Evolutionary conservation across 495 filamentous ascomycete genomes (phyloP).

Genomic region (Corynascus novoguineensis): DNA sequence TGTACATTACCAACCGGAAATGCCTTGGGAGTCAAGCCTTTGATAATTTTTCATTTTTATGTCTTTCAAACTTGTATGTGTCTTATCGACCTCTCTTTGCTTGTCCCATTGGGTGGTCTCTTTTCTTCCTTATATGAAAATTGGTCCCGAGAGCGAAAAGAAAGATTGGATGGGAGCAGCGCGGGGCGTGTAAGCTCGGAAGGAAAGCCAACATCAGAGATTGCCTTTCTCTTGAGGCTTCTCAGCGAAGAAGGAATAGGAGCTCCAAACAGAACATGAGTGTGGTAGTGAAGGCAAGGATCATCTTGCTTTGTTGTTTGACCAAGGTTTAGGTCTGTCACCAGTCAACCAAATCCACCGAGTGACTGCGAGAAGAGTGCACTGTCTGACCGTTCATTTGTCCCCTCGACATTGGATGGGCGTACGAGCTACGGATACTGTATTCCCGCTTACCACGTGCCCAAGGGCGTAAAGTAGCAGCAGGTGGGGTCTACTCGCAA

Average conservation of each 20-base stretch:
- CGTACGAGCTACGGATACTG: no score
- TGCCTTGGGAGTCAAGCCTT: slow-evolving; percentile 16
- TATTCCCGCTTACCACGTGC: no score
- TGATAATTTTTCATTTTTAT: slow-evolving; percentile 3
- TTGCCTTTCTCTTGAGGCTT: neutral
- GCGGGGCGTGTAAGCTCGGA: neutral
- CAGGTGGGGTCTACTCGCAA: slow-evolving; percentile 1
- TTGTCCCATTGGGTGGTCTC: neutral
- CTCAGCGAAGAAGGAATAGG: neutral
- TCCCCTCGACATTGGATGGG: no score
- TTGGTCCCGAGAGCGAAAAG: neutral
- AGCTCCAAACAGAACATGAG: neutral
- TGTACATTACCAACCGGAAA: slow-evolving; percentile 23
- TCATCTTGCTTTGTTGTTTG: no score
- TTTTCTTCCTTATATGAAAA: neutral
- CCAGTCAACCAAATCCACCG: no score
- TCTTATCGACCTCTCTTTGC: neutral
- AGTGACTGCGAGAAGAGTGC: no score
- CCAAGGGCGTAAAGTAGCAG: slow-evolving; percentile 5
- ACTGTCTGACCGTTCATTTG: no score
- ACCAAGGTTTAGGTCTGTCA: no score
- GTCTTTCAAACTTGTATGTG: neutral
- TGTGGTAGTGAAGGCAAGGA: no score
- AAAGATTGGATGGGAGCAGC: neutral
- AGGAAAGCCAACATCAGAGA: neutral